phyloP scores from a whole-genome alignment of 768 basidiomycete species.

The Auriscalpium microsporum region DNA sequence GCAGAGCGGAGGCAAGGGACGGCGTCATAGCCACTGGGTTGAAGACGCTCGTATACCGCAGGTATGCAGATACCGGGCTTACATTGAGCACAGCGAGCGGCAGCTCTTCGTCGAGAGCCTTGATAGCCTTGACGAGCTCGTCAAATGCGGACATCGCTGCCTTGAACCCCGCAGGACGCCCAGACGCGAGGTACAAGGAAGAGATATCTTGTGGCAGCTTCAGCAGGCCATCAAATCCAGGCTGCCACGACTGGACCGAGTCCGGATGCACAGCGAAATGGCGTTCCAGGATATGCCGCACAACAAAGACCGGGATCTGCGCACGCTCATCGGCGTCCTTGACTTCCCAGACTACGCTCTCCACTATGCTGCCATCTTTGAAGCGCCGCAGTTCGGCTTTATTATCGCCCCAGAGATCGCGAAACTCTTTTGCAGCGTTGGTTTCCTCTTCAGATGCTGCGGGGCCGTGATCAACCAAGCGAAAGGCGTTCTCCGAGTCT shows the following conservation, averaged over 20 bases:
- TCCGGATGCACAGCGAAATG: constrained; percentile 63
- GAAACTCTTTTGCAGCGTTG: constrained; percentile 50
- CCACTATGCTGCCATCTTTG: constrained; percentile 87
- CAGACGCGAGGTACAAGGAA: constrained; percentile 27
- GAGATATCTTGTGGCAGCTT: constrained; percentile 50
- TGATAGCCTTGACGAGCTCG: constrained; percentile 63
- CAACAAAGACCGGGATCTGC: constrained; percentile 67
- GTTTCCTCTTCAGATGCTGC: constrained; percentile 54
- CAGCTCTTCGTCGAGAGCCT: constrained; percentile 58
- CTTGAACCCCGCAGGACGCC: constrained; percentile 52
- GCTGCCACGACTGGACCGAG: constrained; percentile 52
- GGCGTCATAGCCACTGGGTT: constrained; percentile 65
- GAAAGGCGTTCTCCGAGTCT: constrained; percentile 61
- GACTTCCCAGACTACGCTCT: constrained; percentile 96
- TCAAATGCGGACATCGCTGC: constrained; percentile 76
- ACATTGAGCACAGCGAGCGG: constrained; percentile 74
- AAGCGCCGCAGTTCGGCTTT: constrained; percentile 91
- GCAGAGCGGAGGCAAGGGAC: constrained; percentile 42
- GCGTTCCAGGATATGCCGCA: constrained; percentile 59
- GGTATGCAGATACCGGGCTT: constrained; percentile 59
- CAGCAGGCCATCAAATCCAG: constrained; percentile 47
- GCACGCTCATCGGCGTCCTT: constrained; percentile 71
- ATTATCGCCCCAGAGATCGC: constrained; percentile 73
- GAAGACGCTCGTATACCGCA: constrained; percentile 82
- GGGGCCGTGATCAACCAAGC: constrained; percentile 91